Evolutionary conservation across 495 filamentous ascomycete species (phyloP).

Genomic region (Penicillium angulare): DNA sequence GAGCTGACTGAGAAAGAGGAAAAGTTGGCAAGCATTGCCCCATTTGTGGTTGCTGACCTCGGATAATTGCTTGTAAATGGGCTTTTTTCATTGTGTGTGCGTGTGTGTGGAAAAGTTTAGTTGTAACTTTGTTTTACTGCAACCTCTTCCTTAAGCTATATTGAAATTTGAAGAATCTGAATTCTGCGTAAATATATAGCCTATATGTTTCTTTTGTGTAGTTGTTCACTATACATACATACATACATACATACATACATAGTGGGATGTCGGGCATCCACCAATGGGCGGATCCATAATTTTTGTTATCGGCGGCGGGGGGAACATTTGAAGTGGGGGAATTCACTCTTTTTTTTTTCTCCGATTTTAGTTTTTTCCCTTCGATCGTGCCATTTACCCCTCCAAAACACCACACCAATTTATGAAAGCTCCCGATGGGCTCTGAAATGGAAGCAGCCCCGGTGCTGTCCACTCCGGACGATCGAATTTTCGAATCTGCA

Average conservation of each 20-base stretch:
- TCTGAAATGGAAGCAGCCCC: constrained; percentile 56
- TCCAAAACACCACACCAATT: constrained; percentile 4
- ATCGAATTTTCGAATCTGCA: constrained; percentile 66
- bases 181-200: neutral
- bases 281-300: constrained; percentile 26
- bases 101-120: no score
- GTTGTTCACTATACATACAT: neutral
- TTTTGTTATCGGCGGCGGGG: constrained; percentile 37
- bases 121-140: no score
- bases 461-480: constrained; percentile 84
- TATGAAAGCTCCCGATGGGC: constrained; percentile 17
- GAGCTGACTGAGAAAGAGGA: no score
- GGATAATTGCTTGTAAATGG: no score
- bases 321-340: constrained; percentile 41
- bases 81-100: no score
- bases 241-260: neutral
- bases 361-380: constrained; percentile 8
- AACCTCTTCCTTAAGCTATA: no score
- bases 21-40: no score
- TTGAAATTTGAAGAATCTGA: no score
- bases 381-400: constrained; percentile 1
- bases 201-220: neutral
- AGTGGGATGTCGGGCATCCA: constrained; percentile 2
- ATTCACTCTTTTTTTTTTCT: constrained; percentile 20
- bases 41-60: no score